Conservation (phyloP, 352 stramenopile species). For the Globisporangium recalcitrans region DNA sequence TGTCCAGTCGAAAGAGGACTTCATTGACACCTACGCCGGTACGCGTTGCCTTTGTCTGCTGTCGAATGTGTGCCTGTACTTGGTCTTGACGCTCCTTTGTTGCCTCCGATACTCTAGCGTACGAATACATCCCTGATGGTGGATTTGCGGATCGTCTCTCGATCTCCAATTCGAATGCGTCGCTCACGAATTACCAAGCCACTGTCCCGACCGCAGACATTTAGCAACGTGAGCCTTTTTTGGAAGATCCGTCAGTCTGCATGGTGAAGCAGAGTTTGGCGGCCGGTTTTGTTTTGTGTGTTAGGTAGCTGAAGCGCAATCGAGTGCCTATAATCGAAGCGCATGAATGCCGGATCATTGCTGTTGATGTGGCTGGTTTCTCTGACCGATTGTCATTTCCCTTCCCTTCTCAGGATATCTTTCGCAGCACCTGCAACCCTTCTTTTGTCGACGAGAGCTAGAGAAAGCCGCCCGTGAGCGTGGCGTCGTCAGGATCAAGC, state of each 20-base stretch:
- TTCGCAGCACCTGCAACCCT: slow-evolving; percentile 54
- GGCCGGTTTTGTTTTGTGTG: not conserved
- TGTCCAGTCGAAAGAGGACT: slow-evolving; percentile 73
- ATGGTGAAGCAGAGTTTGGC: not conserved
- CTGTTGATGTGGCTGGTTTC: not conserved
- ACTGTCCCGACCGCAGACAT: slow-evolving; percentile 60
- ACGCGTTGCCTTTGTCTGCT: slow-evolving; percentile 2
- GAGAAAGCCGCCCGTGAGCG: slow-evolving; percentile 36
- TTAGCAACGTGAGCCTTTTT: slow-evolving; percentile 11
- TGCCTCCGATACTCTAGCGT: slow-evolving; percentile 29
- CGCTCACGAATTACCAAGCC: slow-evolving; percentile 55
- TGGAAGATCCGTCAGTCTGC: not conserved
- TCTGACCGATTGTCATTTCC: not conserved
- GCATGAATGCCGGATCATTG: not conserved
- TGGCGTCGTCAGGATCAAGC: slow-evolving; percentile 32
- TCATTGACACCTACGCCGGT: slow-evolving; percentile 84
- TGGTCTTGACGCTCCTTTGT: not conserved
- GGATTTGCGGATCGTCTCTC: slow-evolving; percentile 39
- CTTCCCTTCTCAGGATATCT: slow-evolving; percentile 27
- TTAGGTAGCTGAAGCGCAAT: not conserved
- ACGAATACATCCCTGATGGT: slow-evolving; percentile 78
- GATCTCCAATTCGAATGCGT: slow-evolving; percentile 33
- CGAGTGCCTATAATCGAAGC: not conserved
- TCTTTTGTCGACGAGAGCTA: slow-evolving; percentile 37
- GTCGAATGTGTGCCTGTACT: not conserved